Evolutionary conservation across 805 yeast species (phyloP).

Genomic region (Saturnispora serradocipensis): DNA sequence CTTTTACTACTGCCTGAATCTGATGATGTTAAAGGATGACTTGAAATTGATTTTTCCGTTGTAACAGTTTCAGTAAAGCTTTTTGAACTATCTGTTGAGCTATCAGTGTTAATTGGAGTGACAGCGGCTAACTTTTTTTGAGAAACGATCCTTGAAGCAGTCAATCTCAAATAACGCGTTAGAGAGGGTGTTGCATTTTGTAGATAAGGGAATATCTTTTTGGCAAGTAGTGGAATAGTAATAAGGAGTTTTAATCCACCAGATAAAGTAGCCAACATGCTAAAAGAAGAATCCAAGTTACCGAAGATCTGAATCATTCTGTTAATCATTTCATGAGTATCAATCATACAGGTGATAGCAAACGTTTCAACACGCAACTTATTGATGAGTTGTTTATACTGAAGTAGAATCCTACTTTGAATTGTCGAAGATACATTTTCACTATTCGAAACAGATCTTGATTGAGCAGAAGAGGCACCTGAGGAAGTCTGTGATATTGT

Average conservation of each 20-base stretch:
- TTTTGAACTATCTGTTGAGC: background rate
- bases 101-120: background rate
- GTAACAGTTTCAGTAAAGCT: background rate
- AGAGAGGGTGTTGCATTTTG: constrained; percentile 17
- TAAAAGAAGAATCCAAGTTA: constrained; percentile 11
- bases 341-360: constrained; percentile 20
- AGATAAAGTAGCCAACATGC: constrained; percentile 14
- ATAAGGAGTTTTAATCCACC: constrained; percentile 22
- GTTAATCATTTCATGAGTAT: constrained; percentile 13
- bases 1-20: background rate
- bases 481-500: background rate
- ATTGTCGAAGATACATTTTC: background rate
- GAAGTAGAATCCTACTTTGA: background rate
- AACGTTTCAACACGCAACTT: constrained; percentile 19
- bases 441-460: background rate
- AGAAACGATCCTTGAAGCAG: constrained; percentile 13
- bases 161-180: constrained; percentile 7
- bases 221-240: constrained; percentile 16
- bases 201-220: constrained; percentile 13
- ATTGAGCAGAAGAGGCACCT: background rate
- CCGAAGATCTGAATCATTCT: constrained; percentile 13
- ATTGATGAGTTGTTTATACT: constrained; percentile 12
- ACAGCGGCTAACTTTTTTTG: background rate
- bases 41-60: background rate
- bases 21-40: background rate